Base-by-base conservation (phyloP, 768 basidiomycete species). In the Stropharia rugosoannulata region DNA sequence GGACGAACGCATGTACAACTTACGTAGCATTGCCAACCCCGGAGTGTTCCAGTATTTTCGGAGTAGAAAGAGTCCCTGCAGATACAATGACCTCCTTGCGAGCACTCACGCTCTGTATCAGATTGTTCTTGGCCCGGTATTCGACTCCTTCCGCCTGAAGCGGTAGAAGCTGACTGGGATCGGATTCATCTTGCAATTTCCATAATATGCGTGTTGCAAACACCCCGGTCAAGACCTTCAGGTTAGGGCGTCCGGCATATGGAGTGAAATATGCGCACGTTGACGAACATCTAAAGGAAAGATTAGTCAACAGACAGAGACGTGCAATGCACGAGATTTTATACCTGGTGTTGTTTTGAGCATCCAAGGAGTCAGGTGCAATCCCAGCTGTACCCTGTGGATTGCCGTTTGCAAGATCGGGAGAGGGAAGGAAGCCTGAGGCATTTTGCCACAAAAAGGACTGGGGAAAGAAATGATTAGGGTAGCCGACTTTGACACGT, bases 151-250 rank as follows among this genome's bases (percentile, higher is more conserved):
- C 27, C 13, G 60, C 60, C 11, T 45, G 37, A 9, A 56, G 49
- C 13, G 45, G 27, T 22, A 10, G 8, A 27, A 7, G 15, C n/a
- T 22, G n/a, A 10, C 15, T 18, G 11, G 42, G 15, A 27, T n/a
- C 45, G 25, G 45, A 15, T 46, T 32, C n/a, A 41, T 41, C 27
- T 51, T 22, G 27, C 59, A 53, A 35, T 80, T 60, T 27, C 72
- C 71, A 82, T 25, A 83, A 56, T 40, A 87, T 69, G 43, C 75
- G 72, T 0, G 83, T 80, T 27, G 81, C 85, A 15, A 79, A 82
- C 11, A 79, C 75, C 57, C 81, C 80, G 6, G 81, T 75, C 36
- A 87, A 70, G 42, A 87, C 78, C 43, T 73, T 73, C 39, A 86
- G 73, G 62, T 87, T 87, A n/a, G 76, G 58, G 12, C 66, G 48